phyloP scores from a whole-genome alignment of 169 alveolate genomes.

The Plasmodium coatneyi region DNA sequence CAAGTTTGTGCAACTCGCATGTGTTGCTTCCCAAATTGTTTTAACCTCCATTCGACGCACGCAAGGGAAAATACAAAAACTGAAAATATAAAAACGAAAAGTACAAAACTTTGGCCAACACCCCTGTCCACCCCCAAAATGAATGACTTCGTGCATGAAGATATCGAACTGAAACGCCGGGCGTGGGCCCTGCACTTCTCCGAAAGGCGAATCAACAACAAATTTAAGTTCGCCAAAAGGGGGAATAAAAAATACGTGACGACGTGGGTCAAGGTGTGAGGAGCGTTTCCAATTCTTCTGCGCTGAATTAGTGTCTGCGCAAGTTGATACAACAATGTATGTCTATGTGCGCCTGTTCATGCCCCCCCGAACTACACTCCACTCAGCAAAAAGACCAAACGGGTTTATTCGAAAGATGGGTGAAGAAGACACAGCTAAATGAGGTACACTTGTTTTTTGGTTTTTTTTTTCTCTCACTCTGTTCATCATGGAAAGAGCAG shows the following conservation, averaged over 20 bases:
- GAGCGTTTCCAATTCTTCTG: not conserved
- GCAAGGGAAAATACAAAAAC: not conserved
- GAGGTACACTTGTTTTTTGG: constrained; percentile 18
- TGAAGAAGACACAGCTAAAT: constrained; percentile 7
- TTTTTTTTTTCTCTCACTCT: not conserved
- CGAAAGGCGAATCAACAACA: constrained; percentile 4
- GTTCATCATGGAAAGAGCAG: not conserved
- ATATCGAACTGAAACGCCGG: constrained; percentile 16
- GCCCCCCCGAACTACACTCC: not conserved
- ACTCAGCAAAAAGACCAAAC: constrained; percentile 33
- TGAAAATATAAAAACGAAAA: not conserved
- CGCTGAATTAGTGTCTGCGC: not conserved
- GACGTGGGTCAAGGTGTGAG: constrained; percentile 48
- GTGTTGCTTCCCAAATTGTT: not conserved
- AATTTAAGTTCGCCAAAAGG: constrained; percentile 29
- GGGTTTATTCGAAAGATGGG: constrained; percentile 39
- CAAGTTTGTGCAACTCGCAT: not conserved
- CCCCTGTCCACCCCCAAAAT: constrained; percentile 1
- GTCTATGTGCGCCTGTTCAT: not conserved
- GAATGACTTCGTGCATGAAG: constrained; percentile 46
- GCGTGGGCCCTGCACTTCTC: constrained; percentile 50
- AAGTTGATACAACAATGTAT: not conserved
- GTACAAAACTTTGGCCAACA: not conserved
- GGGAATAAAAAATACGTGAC: constrained; percentile 11
- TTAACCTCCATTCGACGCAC: not conserved